Evolutionary conservation across 306 rosid genomes (phyloP).

Genomic region (Cicer bijugum): DNA sequence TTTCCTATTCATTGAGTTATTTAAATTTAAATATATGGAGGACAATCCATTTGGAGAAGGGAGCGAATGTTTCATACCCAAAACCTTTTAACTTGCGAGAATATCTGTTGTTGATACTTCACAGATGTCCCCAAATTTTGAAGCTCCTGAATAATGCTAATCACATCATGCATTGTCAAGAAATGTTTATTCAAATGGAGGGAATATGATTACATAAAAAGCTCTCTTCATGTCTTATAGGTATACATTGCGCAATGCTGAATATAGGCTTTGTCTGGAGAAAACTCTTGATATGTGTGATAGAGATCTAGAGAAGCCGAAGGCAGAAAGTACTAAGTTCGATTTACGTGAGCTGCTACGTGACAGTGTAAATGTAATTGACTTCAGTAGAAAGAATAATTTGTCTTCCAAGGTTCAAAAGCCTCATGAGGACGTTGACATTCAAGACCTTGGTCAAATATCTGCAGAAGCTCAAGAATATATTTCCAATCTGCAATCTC

Average conservation of each 20-base stretch:
- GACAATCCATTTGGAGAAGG: constrained; percentile 19
- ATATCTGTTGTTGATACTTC: neutral
- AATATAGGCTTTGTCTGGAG: constrained; percentile 90
- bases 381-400: constrained; percentile 56
- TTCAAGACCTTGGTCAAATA: constrained; percentile 72
- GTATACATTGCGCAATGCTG: constrained; percentile 92
- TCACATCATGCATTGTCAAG: constrained; percentile 4
- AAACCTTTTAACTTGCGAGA: constrained; percentile 22
- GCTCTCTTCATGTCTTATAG: constrained; percentile 51
- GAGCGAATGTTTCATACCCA: neutral
- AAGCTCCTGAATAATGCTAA: constrained; percentile 1
- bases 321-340: constrained; percentile 47
- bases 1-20: neutral
- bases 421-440: constrained; percentile 52
- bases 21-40: constrained; percentile 1
- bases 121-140: constrained; percentile 3
- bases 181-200: constrained; percentile 23
- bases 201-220: constrained; percentile 20
- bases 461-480: constrained; percentile 79
- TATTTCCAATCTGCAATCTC: constrained; percentile 72
- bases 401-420: constrained; percentile 55
- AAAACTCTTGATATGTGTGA: constrained; percentile 66
- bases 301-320: constrained; percentile 57
- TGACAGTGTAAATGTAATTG: constrained; percentile 62
- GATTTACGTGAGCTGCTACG: constrained; percentile 65